Base-by-base conservation (phyloP, 2,329 filamentous ascomycete species). In the Acephala macrosclerotiorum region DNA sequence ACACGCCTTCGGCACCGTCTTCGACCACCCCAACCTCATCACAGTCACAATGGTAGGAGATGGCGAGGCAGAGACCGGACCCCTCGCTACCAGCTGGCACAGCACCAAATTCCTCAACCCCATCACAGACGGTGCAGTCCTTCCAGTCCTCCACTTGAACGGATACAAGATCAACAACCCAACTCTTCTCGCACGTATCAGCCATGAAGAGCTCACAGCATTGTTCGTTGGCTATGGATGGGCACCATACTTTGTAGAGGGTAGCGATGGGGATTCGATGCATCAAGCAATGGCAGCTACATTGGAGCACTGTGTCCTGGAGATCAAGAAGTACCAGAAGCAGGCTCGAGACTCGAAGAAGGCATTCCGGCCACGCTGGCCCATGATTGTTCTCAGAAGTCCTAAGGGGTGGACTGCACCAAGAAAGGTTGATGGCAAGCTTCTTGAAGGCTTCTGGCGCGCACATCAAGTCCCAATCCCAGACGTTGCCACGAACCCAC, bases 141-240 rank as follows among this genome's bases (percentile, higher is more conserved):
- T 94, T 1, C 91, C 91, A 0, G 88, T 94, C 6, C 83, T 94
- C 12, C 91, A 94, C 77, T 82, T 94, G 38, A 94, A 94, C 72
- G 91, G 91, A 56, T 94, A 94, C 84, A 94, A 94, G 82, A 94
- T 94, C 81, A 92, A 92, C 81, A 92, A 93, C 77, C 90, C 90
- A 9, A 94, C 89, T 5, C 75, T 94, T 0, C 84, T 94, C 18
- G 88, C 91, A 16, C 87, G 91, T 70, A 90, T 94, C 74, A 86
- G 87, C 51, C 90, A 93, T 76, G 86, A 91, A 68, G 91, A 94
- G 78, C 82, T 94, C 6, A 84, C 88, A 71, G 80, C 84, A 26
- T 82, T 94, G 20, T 91, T 94, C 77, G 69, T 86, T 49, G 91
- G 91, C 35, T 94, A 93, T 73, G 91, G 91, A 70, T 94, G 90